These are phyloP conservation scores for Raffaelea albimanens DNA, from an alignment of 2,329 filamentous ascomycete species.

Conservation along the genomic window DNA sequence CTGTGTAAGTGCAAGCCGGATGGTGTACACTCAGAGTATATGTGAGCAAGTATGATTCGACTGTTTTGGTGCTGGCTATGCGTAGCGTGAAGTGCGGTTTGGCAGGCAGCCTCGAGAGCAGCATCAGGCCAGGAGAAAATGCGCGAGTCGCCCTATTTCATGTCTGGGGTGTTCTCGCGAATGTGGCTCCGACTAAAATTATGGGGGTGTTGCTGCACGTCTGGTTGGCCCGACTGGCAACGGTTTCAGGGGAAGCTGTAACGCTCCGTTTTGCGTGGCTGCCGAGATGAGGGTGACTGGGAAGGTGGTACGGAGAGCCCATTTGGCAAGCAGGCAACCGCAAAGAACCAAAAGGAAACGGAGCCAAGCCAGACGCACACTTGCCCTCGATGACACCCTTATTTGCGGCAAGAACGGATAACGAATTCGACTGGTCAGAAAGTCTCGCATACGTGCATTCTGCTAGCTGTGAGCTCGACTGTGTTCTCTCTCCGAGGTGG, in stretches of 20 bases:
- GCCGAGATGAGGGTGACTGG: neutral
- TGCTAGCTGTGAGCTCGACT: no score
- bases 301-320: neutral
- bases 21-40: no score
- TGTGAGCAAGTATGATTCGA: no score
- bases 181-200: constrained; percentile 11
- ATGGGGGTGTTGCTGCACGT: constrained; percentile 3
- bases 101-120: neutral
- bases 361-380: neutral
- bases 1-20: no score
- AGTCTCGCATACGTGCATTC: no score
- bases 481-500: no score
- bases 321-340: constrained; percentile 1
- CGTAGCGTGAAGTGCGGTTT: neutral
- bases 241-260: constrained; percentile 1
- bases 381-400: no score
- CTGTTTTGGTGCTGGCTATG: no score
- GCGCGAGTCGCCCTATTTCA: constrained; percentile 3
- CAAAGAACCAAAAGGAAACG: constrained; percentile 1
- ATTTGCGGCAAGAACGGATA: no score
- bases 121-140: neutral
- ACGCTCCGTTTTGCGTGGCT: neutral
- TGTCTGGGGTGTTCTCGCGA: neutral
- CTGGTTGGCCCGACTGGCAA: neutral
- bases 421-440: no score